These are phyloP conservation scores for Zychaea mexicana DNA, from an alignment of 371 early-diverging fungal species.

Conservation along the genomic window DNA sequence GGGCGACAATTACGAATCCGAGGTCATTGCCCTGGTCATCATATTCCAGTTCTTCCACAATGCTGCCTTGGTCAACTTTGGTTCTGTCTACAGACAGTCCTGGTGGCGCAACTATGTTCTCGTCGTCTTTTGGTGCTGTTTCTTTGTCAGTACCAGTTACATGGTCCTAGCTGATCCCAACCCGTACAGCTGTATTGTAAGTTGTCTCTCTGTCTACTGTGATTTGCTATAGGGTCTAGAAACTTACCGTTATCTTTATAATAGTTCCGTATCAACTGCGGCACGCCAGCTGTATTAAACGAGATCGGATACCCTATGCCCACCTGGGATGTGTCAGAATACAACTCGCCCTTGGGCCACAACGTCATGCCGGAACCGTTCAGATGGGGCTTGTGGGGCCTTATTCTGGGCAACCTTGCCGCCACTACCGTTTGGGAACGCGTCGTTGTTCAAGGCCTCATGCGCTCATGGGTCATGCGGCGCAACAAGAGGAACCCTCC, in stretches of 20 bases:
- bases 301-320: conserved; percentile 52
- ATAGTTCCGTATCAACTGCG: conserved; percentile 64
- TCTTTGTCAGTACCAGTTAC: conserved; percentile 60
- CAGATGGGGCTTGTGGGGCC: conserved; percentile 57
- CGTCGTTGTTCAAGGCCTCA: conserved; percentile 39
- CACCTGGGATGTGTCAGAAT: conserved; percentile 54
- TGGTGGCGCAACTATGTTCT: conserved; percentile 68
- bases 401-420: conserved; percentile 41
- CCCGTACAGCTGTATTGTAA: conserved; percentile 66
- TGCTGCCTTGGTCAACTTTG: conserved; percentile 69
- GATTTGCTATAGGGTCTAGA: not conserved
- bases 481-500: conserved; percentile 20
- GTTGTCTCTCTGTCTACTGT: too few relatives aligned
- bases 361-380: conserved; percentile 70
- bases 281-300: conserved; percentile 53
- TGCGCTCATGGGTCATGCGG: conserved; percentile 23
- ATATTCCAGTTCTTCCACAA: conserved; percentile 66
- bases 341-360: conserved; percentile 65
- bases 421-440: conserved; percentile 34
- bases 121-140: conserved; percentile 51
- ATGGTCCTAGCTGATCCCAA: conserved; percentile 76
- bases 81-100: conserved; percentile 55
- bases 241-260: not conserved
- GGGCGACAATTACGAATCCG: conserved; percentile 79
- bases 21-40: conserved; percentile 53